Base-by-base conservation (phyloP, 2,329 filamentous ascomycete species). In the Tolypocladium amazonense region DNA sequence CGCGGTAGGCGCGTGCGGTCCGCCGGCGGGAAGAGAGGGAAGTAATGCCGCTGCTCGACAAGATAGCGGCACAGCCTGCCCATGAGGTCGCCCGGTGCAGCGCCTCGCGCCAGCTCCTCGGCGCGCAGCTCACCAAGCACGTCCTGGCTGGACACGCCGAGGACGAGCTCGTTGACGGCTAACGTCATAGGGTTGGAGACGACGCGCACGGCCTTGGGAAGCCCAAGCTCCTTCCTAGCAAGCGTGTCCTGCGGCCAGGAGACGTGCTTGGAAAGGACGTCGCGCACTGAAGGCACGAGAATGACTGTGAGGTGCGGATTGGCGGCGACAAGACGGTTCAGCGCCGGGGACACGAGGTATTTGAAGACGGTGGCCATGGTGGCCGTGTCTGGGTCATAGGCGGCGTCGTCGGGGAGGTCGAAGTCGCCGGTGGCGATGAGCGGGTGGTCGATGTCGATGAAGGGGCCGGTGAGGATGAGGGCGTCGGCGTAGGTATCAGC, bases 161-260 rank as follows among this genome's bases (percentile, higher is more conserved):
- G 75, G 1, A 93, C 81, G 52, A 88, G 82, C 73, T 97, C 94
- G 73, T 99, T 99, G 64, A 97, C 79, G 7, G 86, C 90, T 3
- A 97, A 75, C 11, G 89, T 91, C 80, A 95, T 93, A 0, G 94
- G 94, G 70, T 97, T 97, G 2, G 92, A 90, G 20, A 97, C 84
- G 66, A 95, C 83, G 59, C 84, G 86, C 14, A 83, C 88, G 60
- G 87, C 81, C 70, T 90, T 93, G 14, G 88, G 88, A 6, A 97
- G 80, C 5, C 89, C 90, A 8, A 95, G 81, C 23, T 92, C 88
- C 67, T 86, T 89, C 64, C 80, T 79, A 1, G 78, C 72, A 47
- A 96, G 84, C 35, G 75, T 71, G 62, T 85, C 82, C 65, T 82
- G 80, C 0, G 92, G 91, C 86, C 90, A 97, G 20, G 90, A 88